Conservation (phyloP, 1,139 yeast species). For the Candida gigantensis region DNA sequence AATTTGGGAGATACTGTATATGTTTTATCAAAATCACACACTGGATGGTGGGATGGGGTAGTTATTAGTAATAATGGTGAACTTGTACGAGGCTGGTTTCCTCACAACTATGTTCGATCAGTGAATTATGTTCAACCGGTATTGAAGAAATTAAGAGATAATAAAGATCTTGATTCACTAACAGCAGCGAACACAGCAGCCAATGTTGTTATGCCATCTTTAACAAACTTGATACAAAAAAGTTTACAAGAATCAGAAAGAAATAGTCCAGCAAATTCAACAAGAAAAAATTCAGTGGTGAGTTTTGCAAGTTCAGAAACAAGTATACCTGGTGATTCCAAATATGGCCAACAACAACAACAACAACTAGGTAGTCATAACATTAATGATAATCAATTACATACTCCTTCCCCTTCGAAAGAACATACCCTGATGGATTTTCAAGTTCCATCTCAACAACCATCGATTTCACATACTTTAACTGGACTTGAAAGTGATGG, state of each 20-base stretch:
- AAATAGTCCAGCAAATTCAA: slow-evolving; percentile 31
- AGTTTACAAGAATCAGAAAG: slow-evolving; percentile 34
- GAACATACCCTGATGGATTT: slow-evolving; percentile 1
- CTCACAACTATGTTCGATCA: slow-evolving; percentile 56
- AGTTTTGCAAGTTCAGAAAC: slow-evolving; percentile 49
- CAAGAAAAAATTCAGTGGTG: slow-evolving; percentile 49
- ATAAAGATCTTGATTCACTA: slow-evolving; percentile 45
- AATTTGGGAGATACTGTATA: slow-evolving; percentile 52
- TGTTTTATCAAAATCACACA: slow-evolving; percentile 51
- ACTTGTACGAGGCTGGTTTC: slow-evolving; percentile 72
- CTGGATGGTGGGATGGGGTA: slow-evolving; percentile 83
- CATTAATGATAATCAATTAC: slow-evolving; percentile 1
- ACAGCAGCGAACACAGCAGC: slow-evolving; percentile 56
- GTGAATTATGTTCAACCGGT: slow-evolving; percentile 51
- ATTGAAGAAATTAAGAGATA: slow-evolving; percentile 38
- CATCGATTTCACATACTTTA: slow-evolving; percentile 15
- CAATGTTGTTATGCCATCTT: slow-evolving; percentile 48
- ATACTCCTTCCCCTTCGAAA: neutral
- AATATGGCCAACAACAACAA: slow-evolving; percentile 9
- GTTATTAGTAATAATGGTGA: slow-evolving; percentile 41
- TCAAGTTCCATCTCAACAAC: slow-evolving; percentile 10
- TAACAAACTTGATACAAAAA: slow-evolving; percentile 41
- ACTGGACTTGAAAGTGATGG: slow-evolving; percentile 10
- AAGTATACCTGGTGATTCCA: slow-evolving; percentile 23
- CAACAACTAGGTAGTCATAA: slow-evolving; percentile 4